Conservation (phyloP, 2,329 filamentous ascomycete genomes). For the Colletotrichum tropicicola region DNA sequence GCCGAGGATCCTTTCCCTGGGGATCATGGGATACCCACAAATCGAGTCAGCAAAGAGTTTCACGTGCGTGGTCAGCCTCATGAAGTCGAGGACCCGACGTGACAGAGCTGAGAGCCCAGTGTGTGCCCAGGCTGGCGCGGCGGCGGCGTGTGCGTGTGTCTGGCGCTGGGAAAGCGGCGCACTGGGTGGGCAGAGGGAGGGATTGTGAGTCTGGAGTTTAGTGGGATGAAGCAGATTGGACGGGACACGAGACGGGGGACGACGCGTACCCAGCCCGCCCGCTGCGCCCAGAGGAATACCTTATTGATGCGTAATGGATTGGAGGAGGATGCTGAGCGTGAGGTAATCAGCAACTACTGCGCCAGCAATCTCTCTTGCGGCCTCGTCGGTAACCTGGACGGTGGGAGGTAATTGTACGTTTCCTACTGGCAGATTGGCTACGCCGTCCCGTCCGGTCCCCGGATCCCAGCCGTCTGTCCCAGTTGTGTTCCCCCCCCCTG, state of each 20-base stretch:
- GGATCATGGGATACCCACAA: constrained; percentile 4
- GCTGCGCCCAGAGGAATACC: background rate
- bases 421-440: constrained; percentile 15
- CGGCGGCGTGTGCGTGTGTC: background rate
- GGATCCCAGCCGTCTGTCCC: constrained; percentile 4
- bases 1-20: constrained; percentile 11
- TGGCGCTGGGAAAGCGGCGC: background rate
- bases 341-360: background rate
- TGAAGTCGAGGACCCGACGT: background rate
- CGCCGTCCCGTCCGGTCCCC: constrained; percentile 15
- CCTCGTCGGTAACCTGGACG: constrained; percentile 5
- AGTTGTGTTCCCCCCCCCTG: constrained; percentile 11
- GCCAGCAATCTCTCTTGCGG: background rate
- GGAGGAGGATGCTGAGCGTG: background rate
- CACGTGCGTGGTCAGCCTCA: constrained; percentile 10
- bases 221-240: constrained; percentile 13
- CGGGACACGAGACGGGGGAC: background rate
- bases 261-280: background rate
- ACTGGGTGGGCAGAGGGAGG: background rate
- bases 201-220: constrained; percentile 8
- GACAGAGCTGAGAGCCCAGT: background rate
- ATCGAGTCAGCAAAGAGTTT: constrained; percentile 28
- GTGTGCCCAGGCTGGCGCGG: background rate
- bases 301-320: background rate
- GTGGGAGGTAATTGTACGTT: too few species aligned